Percentiles rank a stretch among this genome's conserved stretches.
phyloP scores from a whole-genome alignment of 805 yeast species.

The Candida peoriensis region DNA sequence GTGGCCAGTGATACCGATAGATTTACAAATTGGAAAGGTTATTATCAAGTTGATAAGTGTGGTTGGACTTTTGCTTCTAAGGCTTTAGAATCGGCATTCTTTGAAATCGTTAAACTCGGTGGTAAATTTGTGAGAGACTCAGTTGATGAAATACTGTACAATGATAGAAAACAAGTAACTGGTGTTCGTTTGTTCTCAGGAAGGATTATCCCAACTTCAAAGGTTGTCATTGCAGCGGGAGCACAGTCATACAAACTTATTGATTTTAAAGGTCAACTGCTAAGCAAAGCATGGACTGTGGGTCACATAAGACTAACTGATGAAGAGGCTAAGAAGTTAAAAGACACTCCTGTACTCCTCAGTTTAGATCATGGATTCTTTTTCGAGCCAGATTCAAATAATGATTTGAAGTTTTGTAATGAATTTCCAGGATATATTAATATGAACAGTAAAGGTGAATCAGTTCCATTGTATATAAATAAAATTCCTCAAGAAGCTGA shows the following conservation, averaged over 20 bases:
- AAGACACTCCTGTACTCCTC: slow-evolving; percentile 31
- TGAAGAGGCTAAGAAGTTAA: slow-evolving; percentile 28
- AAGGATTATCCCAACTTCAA: slow-evolving; percentile 20
- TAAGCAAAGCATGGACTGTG: slow-evolving; percentile 38
- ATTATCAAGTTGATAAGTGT: slow-evolving; percentile 26
- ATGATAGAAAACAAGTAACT: slow-evolving; percentile 19
- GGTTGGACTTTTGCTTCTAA: slow-evolving; percentile 34
- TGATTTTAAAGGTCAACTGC: slow-evolving; percentile 31
- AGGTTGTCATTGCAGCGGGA: slow-evolving; percentile 33
- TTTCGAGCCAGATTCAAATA: slow-evolving; percentile 34
- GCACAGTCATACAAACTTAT: slow-evolving; percentile 32
- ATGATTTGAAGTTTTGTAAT: slow-evolving; percentile 34
- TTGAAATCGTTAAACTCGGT: slow-evolving; percentile 28
- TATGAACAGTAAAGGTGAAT: slow-evolving; percentile 12
- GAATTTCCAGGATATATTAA: slow-evolving; percentile 36
- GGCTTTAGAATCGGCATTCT: slow-evolving; percentile 26
- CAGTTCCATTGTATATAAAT: slow-evolving; percentile 27
- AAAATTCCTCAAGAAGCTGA: slow-evolving; percentile 31
- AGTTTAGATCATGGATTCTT: slow-evolving; percentile 36
- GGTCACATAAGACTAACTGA: slow-evolving; percentile 34
- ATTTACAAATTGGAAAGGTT: slow-evolving; percentile 29
- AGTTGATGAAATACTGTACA: slow-evolving; percentile 16
- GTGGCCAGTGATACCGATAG: slow-evolving; percentile 1
- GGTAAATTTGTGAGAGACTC: slow-evolving; percentile 23
- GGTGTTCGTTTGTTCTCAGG: slow-evolving; percentile 30